phyloP scores from a whole-genome alignment of 1,284 basidiomycete genomes.

The Boletus subluridellus region DNA sequence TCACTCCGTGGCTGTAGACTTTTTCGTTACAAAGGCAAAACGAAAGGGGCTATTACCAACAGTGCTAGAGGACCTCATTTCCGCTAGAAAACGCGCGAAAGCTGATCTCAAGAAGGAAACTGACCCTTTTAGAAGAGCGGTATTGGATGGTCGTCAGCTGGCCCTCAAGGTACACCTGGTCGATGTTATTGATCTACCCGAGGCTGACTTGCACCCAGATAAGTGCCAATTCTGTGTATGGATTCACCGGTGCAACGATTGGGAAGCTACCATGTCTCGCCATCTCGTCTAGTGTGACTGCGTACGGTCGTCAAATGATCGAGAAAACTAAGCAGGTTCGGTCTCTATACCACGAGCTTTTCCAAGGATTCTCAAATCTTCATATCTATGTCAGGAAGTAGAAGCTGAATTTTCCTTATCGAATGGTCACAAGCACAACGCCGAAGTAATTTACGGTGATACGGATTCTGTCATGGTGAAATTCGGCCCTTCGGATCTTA shows the following conservation, averaged over 20 bases:
- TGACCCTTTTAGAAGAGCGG: constrained; percentile 92
- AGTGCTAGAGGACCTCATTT: constrained; percentile 89
- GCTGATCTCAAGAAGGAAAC: constrained; percentile 92
- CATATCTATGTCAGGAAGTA: constrained; percentile 58
- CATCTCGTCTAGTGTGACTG: constrained; percentile 90
- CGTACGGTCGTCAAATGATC: constrained; percentile 97
- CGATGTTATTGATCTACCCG: background rate
- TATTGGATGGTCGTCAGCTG: constrained; percentile 90
- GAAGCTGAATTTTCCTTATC: constrained; percentile 82
- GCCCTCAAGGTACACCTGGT: constrained; percentile 73
- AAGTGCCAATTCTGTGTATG: constrained; percentile 96
- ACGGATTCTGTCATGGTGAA: constrained; percentile 98
- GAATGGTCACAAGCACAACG: constrained; percentile 84
- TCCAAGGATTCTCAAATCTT: background rate
- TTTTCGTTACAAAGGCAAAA: constrained; percentile 70
- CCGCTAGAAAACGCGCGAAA: constrained; percentile 89
- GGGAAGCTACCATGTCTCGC: constrained; percentile 91
- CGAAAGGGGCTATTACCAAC: constrained; percentile 87
- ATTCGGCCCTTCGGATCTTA: constrained; percentile 85
- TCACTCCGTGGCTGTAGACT: constrained; percentile 52
- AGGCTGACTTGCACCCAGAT: constrained; percentile 51
- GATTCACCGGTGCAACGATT: constrained; percentile 93
- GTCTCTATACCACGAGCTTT: constrained; percentile 2
- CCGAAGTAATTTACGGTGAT: constrained; percentile 93
- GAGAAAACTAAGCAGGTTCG: constrained; percentile 85